Evolutionary conservation across 2,329 filamentous ascomycete species (phyloP).

Genomic region (Calonectria montana): DNA sequence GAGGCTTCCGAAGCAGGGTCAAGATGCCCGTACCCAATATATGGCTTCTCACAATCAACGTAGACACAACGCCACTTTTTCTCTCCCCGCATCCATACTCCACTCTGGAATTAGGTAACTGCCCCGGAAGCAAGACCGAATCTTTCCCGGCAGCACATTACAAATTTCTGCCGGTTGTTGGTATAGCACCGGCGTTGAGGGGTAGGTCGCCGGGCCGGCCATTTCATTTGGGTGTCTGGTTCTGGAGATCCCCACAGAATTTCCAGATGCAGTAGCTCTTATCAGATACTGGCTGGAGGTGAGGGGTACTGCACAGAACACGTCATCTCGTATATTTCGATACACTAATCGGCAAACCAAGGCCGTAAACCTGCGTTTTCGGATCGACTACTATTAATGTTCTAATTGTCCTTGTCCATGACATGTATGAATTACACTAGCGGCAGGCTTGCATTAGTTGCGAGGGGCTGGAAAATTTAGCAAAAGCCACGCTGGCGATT

Average conservation of each 20-base stretch:
- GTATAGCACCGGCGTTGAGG: neutral
- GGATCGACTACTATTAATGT: neutral
- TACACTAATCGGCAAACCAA: neutral
- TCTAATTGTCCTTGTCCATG: neutral
- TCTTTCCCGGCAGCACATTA: neutral
- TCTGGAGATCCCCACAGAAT: neutral
- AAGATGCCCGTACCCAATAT: conserved; percentile 1
- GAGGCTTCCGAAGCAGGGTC: neutral
- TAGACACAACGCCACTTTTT: neutral
- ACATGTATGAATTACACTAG: too few species aligned
- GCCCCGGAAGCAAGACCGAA: neutral
- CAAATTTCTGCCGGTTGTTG: neutral
- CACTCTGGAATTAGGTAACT: neutral
- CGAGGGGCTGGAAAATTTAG: neutral
- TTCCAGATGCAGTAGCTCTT: neutral
- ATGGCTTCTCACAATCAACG: neutral
- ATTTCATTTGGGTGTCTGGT: neutral
- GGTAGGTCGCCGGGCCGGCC: conserved; percentile 13
- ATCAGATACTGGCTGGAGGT: conserved; percentile 2
- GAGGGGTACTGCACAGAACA: neutral
- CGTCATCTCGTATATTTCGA: neutral
- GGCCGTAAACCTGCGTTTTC: neutral
- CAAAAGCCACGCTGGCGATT: neutral
- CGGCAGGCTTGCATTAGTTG: neutral
- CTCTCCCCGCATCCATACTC: neutral